Evolutionary conservation across 768 basidiomycete species (phyloP).

Genomic region (Tulasnella sp.): DNA sequence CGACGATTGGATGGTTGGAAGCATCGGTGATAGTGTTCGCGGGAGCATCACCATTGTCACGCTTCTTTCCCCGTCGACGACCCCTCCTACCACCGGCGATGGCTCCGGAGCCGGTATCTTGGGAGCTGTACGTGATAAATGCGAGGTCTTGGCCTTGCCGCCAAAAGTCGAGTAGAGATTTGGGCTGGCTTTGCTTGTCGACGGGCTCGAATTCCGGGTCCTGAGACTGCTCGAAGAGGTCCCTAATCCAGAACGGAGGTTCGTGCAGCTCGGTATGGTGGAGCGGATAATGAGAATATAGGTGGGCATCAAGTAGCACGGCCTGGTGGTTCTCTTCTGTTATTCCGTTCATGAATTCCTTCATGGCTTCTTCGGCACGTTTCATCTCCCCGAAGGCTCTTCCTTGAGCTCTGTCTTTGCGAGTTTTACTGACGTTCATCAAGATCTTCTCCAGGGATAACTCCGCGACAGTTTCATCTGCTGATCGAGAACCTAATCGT

Average conservation of each 20-base stretch:
- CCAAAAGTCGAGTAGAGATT: conserved; percentile 1
- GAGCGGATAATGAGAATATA: conserved; percentile 38
- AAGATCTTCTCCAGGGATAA: not conserved
- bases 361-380: conserved; percentile 36
- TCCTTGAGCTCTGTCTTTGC: conserved; percentile 25
- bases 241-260: conserved; percentile 40
- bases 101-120: not conserved
- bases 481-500: conserved; percentile 45
- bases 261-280: conserved; percentile 33
- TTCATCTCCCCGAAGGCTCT: conserved; percentile 32
- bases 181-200: not conserved
- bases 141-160: not conserved
- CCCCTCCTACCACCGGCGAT: not conserved
- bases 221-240: conserved; percentile 14
- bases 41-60: not conserved
- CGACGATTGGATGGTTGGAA: not conserved
- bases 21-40: not conserved
- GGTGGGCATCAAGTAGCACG: conserved; percentile 31
- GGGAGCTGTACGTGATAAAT: not conserved
- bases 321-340: conserved; percentile 27
- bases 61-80: not conserved
- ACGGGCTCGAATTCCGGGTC: conserved; percentile 4
- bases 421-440: not conserved
- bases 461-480: conserved; percentile 15
- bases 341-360: conserved; percentile 34